Conservation (phyloP, 2,329 filamentous ascomycete genomes). For the Penicillium fuscoglaucum region DNA sequence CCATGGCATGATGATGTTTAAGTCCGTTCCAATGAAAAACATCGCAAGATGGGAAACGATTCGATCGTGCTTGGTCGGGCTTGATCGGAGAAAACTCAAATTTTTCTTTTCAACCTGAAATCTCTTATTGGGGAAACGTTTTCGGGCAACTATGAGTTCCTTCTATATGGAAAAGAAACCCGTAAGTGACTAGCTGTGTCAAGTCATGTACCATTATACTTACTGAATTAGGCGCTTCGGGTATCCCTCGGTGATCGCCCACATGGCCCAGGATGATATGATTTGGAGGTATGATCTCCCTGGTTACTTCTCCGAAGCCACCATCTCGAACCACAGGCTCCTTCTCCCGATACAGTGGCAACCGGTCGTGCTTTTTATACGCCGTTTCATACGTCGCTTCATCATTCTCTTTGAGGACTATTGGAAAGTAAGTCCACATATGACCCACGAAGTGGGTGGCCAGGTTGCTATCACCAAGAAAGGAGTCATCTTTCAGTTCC, state of each 20-base stretch:
- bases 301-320: background rate
- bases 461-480: background rate
- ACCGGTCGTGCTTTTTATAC: background rate
- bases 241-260: background rate
- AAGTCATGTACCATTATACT: background rate
- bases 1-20: conserved; percentile 19
- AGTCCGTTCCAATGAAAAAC: conserved; percentile 11
- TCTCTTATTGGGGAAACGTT: background rate
- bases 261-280: background rate
- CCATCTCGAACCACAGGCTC: background rate
- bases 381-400: no score
- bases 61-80: conserved; percentile 2
- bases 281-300: background rate
- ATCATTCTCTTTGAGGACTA: background rate
- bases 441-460: background rate
- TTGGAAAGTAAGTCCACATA: conserved; percentile 1
- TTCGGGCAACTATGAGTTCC: conserved; percentile 1
- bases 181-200: background rate
- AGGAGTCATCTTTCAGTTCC: background rate
- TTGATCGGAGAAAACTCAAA: background rate
- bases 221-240: background rate
- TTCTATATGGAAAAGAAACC: background rate
- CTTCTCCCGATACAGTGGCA: background rate
- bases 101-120: background rate
- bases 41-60: conserved; percentile 14